Conservation (phyloP, 495 filamentous ascomycete genomes). For the Daldinia childiae region DNA sequence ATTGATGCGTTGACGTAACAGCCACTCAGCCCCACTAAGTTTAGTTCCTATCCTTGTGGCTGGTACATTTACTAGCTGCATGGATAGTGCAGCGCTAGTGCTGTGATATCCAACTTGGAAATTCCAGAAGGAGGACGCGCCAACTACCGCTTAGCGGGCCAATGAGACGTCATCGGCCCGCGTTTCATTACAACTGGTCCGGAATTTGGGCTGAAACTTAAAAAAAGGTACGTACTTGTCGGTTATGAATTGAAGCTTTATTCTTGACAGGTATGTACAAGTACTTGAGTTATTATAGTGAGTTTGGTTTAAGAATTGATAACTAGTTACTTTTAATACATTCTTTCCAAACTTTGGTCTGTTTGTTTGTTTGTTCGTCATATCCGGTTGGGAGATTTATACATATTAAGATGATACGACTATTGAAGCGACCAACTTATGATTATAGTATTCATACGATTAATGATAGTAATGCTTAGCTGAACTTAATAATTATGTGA, state of each 20-base stretch:
- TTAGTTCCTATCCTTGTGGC: slow-evolving; percentile 14
- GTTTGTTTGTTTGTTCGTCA: no score
- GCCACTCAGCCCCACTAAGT: slow-evolving; percentile 6
- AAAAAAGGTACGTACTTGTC: slow-evolving; percentile 26
- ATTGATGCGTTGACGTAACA: slow-evolving; percentile 6
- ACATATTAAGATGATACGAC: no score
- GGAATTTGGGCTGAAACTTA: slow-evolving; percentile 28
- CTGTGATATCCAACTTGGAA: slow-evolving; percentile 10
- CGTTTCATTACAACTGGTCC: slow-evolving; percentile 15
- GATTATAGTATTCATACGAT: background rate
- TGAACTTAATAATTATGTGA: background rate
- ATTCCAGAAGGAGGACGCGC: slow-evolving; percentile 34
- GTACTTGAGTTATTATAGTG: background rate
- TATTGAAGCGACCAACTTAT: background rate
- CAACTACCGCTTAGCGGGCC: slow-evolving; percentile 27
- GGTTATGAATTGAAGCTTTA: background rate
- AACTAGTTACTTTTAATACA: no score
- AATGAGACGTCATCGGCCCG: slow-evolving; percentile 33
- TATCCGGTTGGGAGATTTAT: no score
- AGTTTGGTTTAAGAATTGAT: no score
- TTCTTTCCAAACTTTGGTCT: no score
- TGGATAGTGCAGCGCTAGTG: slow-evolving; percentile 26
- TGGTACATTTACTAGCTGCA: slow-evolving; percentile 6
- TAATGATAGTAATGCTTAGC: background rate
- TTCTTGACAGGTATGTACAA: background rate